Conservation (phyloP, 768 basidiomycete genomes). For the Lactarius quietus region DNA sequence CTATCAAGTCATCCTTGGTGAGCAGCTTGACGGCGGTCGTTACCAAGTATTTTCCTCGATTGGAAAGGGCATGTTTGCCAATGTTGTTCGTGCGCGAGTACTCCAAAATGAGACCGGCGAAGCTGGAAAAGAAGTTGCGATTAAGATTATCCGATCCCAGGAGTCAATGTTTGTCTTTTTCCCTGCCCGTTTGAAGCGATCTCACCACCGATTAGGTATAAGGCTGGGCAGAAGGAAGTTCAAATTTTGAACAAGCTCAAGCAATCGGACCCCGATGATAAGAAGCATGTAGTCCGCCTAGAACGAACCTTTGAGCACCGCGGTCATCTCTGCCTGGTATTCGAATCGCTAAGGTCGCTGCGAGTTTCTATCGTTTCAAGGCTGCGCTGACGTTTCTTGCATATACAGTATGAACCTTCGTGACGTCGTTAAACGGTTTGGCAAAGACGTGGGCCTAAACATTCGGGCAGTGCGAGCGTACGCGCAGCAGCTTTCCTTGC, state of each 20-base stretch:
- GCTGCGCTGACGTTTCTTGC: slow-evolving; percentile 11
- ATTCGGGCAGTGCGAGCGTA: slow-evolving; percentile 98
- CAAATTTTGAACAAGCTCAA: slow-evolving; percentile 84
- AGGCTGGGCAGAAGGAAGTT: slow-evolving; percentile 89
- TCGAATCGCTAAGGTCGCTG: slow-evolving; percentile 84
- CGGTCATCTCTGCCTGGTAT: slow-evolving; percentile 94
- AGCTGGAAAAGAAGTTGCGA: slow-evolving; percentile 78
- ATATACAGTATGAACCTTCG: slow-evolving; percentile 87
- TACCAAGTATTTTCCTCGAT: slow-evolving; percentile 94
- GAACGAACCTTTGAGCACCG: slow-evolving; percentile 96
- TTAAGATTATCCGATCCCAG: slow-evolving; percentile 94
- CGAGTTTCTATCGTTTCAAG: neutral
- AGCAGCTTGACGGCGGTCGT: slow-evolving; percentile 85
- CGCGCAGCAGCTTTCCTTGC: slow-evolving; percentile 94
- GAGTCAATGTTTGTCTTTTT: slow-evolving; percentile 80
- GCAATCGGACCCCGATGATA: slow-evolving; percentile 93
- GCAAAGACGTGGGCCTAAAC: slow-evolving; percentile 95
- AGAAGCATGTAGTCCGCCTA: slow-evolving; percentile 92
- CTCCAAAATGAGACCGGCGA: slow-evolving; percentile 58
- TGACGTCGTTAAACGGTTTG: slow-evolving; percentile 96
- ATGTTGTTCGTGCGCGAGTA: slow-evolving; percentile 87
- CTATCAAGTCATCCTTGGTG: slow-evolving; percentile 90
- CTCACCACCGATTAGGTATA: slow-evolving; percentile 73
- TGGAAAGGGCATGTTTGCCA: slow-evolving; percentile 99
- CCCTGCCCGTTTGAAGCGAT: neutral